phyloP scores from a whole-genome alignment of 1,284 basidiomycete genomes.

The Rhodotorula sp. region DNA sequence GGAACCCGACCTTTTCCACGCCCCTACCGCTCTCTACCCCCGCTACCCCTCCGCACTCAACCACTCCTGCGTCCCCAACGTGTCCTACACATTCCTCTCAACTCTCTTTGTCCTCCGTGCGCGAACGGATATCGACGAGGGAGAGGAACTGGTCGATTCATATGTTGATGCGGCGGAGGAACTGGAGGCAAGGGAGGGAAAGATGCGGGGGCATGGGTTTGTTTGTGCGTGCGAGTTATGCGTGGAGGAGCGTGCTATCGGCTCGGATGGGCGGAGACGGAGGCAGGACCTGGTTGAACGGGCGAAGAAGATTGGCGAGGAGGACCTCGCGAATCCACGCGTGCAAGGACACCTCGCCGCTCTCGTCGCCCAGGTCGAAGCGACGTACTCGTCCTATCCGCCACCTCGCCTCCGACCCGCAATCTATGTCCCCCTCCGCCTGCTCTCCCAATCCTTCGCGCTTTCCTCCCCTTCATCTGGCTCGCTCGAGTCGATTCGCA shows the following conservation, averaged over 20 bases:
- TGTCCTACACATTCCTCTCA: conserved; percentile 44
- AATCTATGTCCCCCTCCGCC: conserved; percentile 11
- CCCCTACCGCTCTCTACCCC: conserved; percentile 37
- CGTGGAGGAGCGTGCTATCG: conserved; percentile 13
- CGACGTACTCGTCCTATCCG: not conserved
- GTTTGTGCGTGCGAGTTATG: conserved; percentile 35
- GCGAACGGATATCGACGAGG: conserved; percentile 40
- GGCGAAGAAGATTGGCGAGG: not conserved
- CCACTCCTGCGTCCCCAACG: conserved; percentile 44
- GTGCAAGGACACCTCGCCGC: not conserved
- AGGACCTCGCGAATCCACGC: too few species aligned
- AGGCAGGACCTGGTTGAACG: not conserved
- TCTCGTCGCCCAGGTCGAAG: conserved; percentile 8
- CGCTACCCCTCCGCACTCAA: conserved; percentile 35
- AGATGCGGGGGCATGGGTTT: conserved; percentile 35
- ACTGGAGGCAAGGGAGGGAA: conserved; percentile 11
- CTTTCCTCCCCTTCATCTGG: too few species aligned
- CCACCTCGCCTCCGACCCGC: not conserved
- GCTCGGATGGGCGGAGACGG: not conserved
- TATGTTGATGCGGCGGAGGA: conserved; percentile 14
- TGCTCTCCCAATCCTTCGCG: conserved; percentile 8
- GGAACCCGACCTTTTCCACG: conserved; percentile 8
- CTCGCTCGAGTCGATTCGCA: not conserved
- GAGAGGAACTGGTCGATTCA: conserved; percentile 36
- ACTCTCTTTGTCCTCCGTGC: conserved; percentile 37